phyloP scores from a whole-genome alignment of 495 filamentous ascomycete species.

The Penicillium mononematosum region DNA sequence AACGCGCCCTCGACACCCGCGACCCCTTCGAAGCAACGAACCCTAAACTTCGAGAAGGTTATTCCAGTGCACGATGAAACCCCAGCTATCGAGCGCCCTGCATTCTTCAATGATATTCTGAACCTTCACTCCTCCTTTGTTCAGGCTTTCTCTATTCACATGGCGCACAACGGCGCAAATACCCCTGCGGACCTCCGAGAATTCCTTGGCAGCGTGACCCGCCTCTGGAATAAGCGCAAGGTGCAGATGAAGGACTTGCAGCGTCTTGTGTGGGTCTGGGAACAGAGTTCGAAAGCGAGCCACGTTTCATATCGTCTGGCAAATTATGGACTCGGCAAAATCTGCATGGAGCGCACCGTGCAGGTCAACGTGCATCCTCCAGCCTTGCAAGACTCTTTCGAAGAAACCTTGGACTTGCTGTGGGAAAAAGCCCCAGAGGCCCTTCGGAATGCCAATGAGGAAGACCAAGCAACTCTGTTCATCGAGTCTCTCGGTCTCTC shows the following conservation, averaged over 20 bases:
- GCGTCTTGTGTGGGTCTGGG: slow-evolving; percentile 43
- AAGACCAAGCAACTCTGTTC: slow-evolving; percentile 27
- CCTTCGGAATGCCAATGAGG: slow-evolving; percentile 25
- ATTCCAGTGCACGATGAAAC: slow-evolving; percentile 13
- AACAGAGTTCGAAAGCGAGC: slow-evolving; percentile 26
- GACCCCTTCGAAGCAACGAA: slow-evolving; percentile 38
- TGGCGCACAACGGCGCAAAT: slow-evolving; percentile 39
- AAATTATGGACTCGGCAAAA: slow-evolving; percentile 45
- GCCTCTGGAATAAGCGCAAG: slow-evolving; percentile 51
- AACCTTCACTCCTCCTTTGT: slow-evolving; percentile 41
- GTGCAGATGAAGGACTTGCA: slow-evolving; percentile 46
- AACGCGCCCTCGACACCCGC: slow-evolving; percentile 19
- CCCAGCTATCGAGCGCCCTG: slow-evolving; percentile 26
- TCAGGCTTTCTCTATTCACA: slow-evolving; percentile 42
- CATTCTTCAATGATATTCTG: slow-evolving; percentile 37
- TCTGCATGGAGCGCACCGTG: slow-evolving; percentile 34
- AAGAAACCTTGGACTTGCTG: slow-evolving; percentile 37
- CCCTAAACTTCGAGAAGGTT: slow-evolving; percentile 23
- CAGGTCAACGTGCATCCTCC: slow-evolving; percentile 28
- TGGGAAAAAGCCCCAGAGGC: slow-evolving; percentile 40
- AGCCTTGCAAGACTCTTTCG: slow-evolving; percentile 38
- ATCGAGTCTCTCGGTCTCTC: slow-evolving; percentile 37
- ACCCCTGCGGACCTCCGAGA: slow-evolving; percentile 43
- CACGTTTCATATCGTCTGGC: slow-evolving; percentile 36
- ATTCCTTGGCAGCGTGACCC: slow-evolving; percentile 39